Conservation (phyloP, 78 protist species). For the Emiliania huxleyi region DNA sequence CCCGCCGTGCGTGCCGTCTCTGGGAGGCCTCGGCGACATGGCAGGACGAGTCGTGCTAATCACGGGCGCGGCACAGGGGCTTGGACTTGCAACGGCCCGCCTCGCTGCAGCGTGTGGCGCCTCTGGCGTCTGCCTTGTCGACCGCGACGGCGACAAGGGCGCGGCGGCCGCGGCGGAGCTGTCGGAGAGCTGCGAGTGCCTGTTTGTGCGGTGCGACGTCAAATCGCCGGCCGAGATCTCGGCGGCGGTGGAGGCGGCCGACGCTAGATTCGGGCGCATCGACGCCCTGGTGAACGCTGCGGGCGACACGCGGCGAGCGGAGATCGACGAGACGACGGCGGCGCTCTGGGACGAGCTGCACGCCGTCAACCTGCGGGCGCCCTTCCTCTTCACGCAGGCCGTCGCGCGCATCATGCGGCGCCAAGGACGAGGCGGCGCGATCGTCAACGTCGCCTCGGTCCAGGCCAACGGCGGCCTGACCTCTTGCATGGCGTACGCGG, state of each 20-base stretch:
- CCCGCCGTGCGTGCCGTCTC: no score
- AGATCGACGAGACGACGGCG: background rate
- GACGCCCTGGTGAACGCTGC: conserved; percentile 7
- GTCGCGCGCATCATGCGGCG: background rate
- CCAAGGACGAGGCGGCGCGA: no score
- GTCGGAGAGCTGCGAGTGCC: background rate
- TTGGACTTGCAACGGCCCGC: background rate
- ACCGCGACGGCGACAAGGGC: background rate
- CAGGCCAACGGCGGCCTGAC: background rate
- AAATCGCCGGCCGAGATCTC: background rate
- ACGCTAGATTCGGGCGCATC: background rate
- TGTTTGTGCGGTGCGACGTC: background rate
- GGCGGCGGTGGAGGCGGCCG: background rate
- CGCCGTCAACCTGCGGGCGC: background rate
- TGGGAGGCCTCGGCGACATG: no score
- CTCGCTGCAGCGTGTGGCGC: background rate
- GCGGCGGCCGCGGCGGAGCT: background rate
- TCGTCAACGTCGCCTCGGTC: conserved; percentile 10
- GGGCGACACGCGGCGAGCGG: background rate
- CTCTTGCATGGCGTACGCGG: conserved; percentile 10
- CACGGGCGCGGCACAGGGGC: background rate
- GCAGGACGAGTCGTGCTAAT: background rate
- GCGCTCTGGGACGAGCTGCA: background rate
- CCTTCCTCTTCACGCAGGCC: conserved; percentile 19
- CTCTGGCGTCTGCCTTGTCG: background rate